Base-by-base conservation (phyloP, 2,329 filamentous ascomycete genomes). In the Alternaria sp. region DNA sequence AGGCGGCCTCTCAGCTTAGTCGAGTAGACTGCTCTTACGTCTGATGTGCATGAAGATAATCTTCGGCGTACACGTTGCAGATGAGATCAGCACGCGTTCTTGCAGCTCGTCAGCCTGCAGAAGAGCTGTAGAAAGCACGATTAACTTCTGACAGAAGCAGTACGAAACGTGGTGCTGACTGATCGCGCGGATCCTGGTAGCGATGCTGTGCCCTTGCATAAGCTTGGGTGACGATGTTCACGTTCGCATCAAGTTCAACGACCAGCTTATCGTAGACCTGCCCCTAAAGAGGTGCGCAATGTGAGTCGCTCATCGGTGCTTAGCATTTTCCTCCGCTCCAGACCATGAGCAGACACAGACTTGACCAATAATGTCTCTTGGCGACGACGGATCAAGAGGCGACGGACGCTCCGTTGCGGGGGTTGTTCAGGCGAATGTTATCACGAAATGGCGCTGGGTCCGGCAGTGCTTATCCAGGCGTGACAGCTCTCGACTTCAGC, bases 61-160 rank as follows among this genome's bases (percentile, higher is more conserved):
- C 18, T 55, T 22, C 27, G 9, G 14, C 51, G 14, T 34, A 34
- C 14, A 22, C n/a, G 51, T 32, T 14, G 16, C 36, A 38, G 30
- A 30, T 36, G 22, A n/a, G 22, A 12, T 52, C 27, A 22, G 51
- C 51, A 36, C 34, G 40, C 27, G 16, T 38, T 51, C 12, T 18
- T 49, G 46, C 46, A 36, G 16, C 22, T 48, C 30, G 46, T 41
- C 11, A 12, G 43, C 32, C 38, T 22, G 34, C 41, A 32, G 43
- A 43, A 20, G 18, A 44, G 45, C 28, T 41, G 41, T 43, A 12
- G 46, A 48, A 62, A 45, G 59, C 52, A 54, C 36, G 56, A 54
- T 59, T 59, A 38, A 38, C 62, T 62, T 62, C 59, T 62, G 55
- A 62, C 59, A 32, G 56, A 52, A 59, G 59, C 57, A 44, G 55